Conservation (phyloP, 225 moss, liverwort and hornwort genomes). For the Polytrichum formosum region DNA sequence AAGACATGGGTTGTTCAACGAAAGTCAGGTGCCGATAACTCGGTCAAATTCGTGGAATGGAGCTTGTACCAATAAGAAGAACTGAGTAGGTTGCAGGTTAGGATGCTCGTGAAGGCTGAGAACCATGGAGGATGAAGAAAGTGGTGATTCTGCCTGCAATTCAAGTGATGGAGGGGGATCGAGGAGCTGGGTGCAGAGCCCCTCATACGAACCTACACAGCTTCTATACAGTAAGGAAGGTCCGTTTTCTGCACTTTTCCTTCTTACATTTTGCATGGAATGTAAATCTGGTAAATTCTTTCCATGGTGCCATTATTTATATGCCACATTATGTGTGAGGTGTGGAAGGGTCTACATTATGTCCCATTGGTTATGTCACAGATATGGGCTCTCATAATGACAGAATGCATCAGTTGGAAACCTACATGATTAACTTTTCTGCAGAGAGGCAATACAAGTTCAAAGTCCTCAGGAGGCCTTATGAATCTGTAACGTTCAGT, state of each 20-base stretch:
- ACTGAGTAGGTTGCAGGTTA: slow-evolving; percentile 2
- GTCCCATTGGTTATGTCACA: not conserved
- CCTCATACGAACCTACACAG: slow-evolving; percentile 26
- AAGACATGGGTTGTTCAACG: no score
- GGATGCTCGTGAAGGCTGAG: slow-evolving; percentile 25
- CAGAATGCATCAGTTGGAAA: no score
- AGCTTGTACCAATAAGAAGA: no score
- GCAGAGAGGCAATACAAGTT: no score
- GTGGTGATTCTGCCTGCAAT: slow-evolving; percentile 44
- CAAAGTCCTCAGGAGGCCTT: no score
- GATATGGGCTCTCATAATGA: not conserved
- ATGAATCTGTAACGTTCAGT: no score
- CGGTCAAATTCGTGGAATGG: no score
- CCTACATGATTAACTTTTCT: no score
- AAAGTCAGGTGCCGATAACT: no score
- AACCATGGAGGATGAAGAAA: slow-evolving; percentile 59
- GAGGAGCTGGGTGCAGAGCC: slow-evolving; percentile 47
- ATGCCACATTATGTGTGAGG: not conserved
- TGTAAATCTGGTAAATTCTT: not conserved
- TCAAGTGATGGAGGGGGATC: slow-evolving; percentile 45
- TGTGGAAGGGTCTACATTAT: not conserved
- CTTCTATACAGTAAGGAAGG: slow-evolving; percentile 39
- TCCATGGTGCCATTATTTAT: not conserved
- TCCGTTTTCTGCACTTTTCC: slow-evolving; percentile 17
- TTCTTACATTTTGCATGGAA: not conserved